These are phyloP conservation scores for Erucastrum elatum DNA, from an alignment of 345 rosid species.

Conservation along the genomic window DNA sequence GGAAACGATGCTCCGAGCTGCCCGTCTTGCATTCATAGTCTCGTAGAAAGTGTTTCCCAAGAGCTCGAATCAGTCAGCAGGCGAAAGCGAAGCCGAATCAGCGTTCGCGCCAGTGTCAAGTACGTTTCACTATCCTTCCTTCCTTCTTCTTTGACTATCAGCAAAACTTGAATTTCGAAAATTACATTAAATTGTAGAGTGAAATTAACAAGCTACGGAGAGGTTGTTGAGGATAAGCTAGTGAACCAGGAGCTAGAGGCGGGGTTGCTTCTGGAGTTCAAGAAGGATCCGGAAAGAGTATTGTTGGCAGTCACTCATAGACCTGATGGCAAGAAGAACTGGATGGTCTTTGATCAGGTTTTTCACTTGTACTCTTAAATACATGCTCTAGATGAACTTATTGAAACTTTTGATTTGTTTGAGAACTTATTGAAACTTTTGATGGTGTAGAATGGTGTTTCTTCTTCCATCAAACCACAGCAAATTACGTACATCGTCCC, in stretches of 20 bases:
- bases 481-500: slow-evolving; percentile 87
- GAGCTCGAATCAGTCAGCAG: slow-evolving; percentile 51
- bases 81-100: slow-evolving; percentile 42
- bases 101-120: slow-evolving; percentile 69
- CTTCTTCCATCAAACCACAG: slow-evolving; percentile 79
- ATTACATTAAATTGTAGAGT: slow-evolving; percentile 44
- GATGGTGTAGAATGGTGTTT: slow-evolving; percentile 66
- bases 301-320: slow-evolving; percentile 77
- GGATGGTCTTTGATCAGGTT: slow-evolving; percentile 99
- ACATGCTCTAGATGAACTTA: not conserved
- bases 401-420: not conserved
- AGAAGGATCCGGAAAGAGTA: slow-evolving; percentile 76
- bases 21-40: slow-evolving; percentile 54
- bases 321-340: slow-evolving; percentile 95
- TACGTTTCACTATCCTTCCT: slow-evolving; percentile 28
- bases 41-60: slow-evolving; percentile 65
- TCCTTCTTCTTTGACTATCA: not conserved
- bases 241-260: slow-evolving; percentile 55
- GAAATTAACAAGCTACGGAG: slow-evolving; percentile 62
- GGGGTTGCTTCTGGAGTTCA: slow-evolving; percentile 85
- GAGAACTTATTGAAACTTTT: not conserved
- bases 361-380: slow-evolving; percentile 42
- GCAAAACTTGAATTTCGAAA: not conserved
- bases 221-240: slow-evolving; percentile 69
- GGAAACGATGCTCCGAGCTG: slow-evolving; percentile 28